phyloP scores from a whole-genome alignment of 2,329 filamentous ascomycete species.

The Fusarium aywerte region DNA sequence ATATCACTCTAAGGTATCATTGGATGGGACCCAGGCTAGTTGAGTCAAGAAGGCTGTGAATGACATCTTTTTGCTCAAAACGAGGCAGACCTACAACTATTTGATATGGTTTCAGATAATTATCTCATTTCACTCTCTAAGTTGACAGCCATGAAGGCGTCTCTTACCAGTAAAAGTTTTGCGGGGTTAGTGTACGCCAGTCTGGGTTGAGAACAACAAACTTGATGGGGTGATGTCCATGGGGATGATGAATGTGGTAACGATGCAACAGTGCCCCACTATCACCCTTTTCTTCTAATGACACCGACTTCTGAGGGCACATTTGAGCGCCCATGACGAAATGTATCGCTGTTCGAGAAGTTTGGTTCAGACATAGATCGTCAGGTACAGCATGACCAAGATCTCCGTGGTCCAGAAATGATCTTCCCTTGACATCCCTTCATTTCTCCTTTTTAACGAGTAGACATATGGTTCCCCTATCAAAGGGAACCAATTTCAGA shows the following conservation, averaged over 20 bases:
- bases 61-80: background rate
- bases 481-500: background rate
- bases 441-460: background rate
- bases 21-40: background rate
- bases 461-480: background rate
- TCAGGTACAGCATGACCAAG: background rate
- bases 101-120: too few species aligned
- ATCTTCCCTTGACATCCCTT: background rate
- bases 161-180: too few species aligned
- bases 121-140: too few species aligned
- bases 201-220: background rate
- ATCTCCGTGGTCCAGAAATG: background rate
- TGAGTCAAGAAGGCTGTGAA: background rate
- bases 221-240: background rate
- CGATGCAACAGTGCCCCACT: constrained; percentile 16
- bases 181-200: too few species aligned
- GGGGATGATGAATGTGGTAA: background rate
- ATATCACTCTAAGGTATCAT: constrained; percentile 6
- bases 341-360: background rate
- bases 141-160: too few species aligned
- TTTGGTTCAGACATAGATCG: background rate
- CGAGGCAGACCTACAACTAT: too few species aligned
- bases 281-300: background rate
- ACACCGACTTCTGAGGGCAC: constrained; percentile 5
- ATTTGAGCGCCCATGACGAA: constrained; percentile 14